A percentile compares a stretch with the other conserved stretches of the same genome.
phyloP scores from a whole-genome alignment of 805 yeast species.

The Yamadazyma endophytica region DNA sequence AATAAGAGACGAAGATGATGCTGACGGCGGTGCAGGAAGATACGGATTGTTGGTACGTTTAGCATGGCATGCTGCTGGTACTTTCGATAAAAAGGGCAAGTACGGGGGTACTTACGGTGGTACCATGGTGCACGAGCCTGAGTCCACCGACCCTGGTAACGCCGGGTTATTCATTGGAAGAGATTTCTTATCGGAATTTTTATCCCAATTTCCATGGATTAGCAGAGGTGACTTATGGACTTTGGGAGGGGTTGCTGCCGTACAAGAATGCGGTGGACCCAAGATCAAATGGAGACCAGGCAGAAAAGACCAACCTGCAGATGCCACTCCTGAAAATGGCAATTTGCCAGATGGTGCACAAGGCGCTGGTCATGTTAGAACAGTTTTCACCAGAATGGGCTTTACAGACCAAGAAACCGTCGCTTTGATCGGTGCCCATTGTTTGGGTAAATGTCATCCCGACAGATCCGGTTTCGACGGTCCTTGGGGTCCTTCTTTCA shows the following conservation, averaged over 20 bases:
- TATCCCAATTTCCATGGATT: constrained; percentile 61
- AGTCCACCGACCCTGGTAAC: constrained; percentile 42
- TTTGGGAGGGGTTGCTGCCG: constrained; percentile 71
- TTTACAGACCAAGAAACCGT: constrained; percentile 37
- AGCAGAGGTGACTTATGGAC: constrained; percentile 79
- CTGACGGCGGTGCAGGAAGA: constrained; percentile 34
- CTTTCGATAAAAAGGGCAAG: constrained; percentile 22
- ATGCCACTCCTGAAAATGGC: constrained; percentile 59
- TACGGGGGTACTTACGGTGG: constrained; percentile 37
- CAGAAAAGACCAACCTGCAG: constrained; percentile 52
- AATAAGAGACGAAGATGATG: constrained; percentile 43
- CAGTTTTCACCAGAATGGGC: constrained; percentile 56
- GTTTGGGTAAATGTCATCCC: constrained; percentile 37
- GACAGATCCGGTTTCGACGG: constrained; percentile 38
- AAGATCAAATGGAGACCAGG: constrained; percentile 81
- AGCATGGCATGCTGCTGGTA: constrained; percentile 37
- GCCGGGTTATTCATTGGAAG: constrained; percentile 60
- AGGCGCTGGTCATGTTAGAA: constrained; percentile 62
- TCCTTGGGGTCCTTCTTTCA: constrained; percentile 42
- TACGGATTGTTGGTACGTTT: constrained; percentile 34
- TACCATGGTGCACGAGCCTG: constrained; percentile 32
- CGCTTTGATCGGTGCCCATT: constrained; percentile 41
- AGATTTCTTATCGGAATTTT: constrained; percentile 52
- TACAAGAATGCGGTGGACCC: constrained; percentile 79
- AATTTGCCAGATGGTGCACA: constrained; percentile 70